Conservation (phyloP, 1,284 basidiomycete species). For the Sanghuangporus baumii region DNA sequence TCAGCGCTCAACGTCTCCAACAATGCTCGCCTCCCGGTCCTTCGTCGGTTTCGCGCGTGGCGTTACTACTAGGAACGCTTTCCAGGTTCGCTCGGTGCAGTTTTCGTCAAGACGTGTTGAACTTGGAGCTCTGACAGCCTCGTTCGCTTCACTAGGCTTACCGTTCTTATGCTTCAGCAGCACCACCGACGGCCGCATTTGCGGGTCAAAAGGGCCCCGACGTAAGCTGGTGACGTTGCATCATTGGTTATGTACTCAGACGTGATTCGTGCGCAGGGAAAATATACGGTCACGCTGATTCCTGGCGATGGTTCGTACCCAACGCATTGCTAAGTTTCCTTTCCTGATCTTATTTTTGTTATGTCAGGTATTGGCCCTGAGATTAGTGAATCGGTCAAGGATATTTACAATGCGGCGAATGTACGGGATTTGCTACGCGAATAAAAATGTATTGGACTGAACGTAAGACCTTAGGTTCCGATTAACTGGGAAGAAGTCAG, state of each 20-base stretch:
- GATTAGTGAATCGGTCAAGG: slow-evolving; percentile 94
- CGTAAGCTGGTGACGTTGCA: slow-evolving; percentile 42
- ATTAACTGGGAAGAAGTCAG: slow-evolving; percentile 99
- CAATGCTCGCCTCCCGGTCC: slow-evolving; percentile 56
- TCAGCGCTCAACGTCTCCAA: slow-evolving; percentile 6
- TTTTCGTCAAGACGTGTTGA: not conserved
- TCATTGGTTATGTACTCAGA: not conserved
- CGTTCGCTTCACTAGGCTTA: slow-evolving; percentile 34
- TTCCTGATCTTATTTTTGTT: slow-evolving; percentile 19
- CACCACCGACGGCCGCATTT: slow-evolving; percentile 78
- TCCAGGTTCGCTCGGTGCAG: slow-evolving; percentile 7
- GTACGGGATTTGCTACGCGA: slow-evolving; percentile 35
- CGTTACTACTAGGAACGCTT: slow-evolving; percentile 27
- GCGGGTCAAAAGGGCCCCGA: slow-evolving; percentile 82
- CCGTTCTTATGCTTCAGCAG: slow-evolving; percentile 57
- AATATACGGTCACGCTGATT: slow-evolving; percentile 91
- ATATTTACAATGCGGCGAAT: slow-evolving; percentile 87
- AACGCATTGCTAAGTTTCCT: not conserved
- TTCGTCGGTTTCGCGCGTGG: slow-evolving; percentile 49
- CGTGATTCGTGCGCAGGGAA: slow-evolving; percentile 55
- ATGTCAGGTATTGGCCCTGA: slow-evolving; percentile 92
- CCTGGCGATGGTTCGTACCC: slow-evolving; percentile 76
- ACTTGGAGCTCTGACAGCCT: not conserved
- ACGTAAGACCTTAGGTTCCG: slow-evolving; percentile 60
- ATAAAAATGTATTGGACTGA: slow-evolving; percentile 10